Conservation (phyloP, 1,139 yeast species). For the Diutina pseudorugosa region DNA sequence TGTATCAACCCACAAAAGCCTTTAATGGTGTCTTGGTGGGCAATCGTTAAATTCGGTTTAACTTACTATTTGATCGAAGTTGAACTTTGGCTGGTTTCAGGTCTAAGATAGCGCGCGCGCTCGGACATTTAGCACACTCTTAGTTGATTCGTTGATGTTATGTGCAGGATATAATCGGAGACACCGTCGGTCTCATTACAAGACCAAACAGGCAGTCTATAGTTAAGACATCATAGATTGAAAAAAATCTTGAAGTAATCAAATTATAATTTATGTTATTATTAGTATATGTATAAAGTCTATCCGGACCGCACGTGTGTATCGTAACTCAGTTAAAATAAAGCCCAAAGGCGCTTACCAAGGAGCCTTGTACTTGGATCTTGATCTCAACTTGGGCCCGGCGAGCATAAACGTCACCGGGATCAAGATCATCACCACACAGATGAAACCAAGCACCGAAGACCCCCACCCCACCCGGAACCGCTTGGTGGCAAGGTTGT, state of each 20-base stretch:
- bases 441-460: constrained; percentile 21
- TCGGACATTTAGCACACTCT: background rate
- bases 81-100: background rate
- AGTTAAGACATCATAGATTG: too few relatives aligned
- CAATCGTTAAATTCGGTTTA: too few relatives aligned
- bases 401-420: constrained; percentile 44
- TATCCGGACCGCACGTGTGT: too few relatives aligned
- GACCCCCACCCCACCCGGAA: constrained; percentile 65
- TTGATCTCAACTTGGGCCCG: constrained; percentile 37
- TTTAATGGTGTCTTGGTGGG: too few relatives aligned
- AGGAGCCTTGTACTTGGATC: constrained; percentile 31
- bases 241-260: too few relatives aligned
- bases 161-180: background rate
- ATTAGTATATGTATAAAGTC: too few relatives aligned
- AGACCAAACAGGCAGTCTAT: too few relatives aligned
- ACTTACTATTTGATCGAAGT: background rate
- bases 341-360: background rate
- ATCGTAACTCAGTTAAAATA: too few relatives aligned
- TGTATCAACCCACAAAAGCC: too few relatives aligned
- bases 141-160: background rate
- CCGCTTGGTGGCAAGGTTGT: constrained; percentile 27
- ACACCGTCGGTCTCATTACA: too few relatives aligned
- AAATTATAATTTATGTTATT: too few relatives aligned
- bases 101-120: background rate
- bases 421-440: constrained; percentile 39